Evolutionary conservation across 257 asterid species (phyloP).

Genomic region (Capsicum pubescens): DNA sequence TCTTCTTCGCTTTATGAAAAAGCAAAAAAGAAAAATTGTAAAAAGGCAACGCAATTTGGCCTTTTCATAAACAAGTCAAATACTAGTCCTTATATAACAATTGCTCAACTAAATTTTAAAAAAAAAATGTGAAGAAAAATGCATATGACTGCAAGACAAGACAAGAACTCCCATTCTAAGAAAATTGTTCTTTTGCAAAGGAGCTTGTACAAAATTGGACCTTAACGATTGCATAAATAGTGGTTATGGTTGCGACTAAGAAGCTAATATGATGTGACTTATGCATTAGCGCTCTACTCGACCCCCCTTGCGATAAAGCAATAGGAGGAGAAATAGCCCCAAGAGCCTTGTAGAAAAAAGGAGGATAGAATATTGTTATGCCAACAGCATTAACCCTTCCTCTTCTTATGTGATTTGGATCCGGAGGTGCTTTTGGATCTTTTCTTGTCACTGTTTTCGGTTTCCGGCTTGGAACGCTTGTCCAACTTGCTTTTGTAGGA

Average conservation of each 20-base stretch:
- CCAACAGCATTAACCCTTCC: constrained; percentile 39
- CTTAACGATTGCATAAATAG: constrained; percentile 14
- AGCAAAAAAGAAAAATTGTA: no score
- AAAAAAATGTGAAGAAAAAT: neutral
- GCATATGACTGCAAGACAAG: neutral
- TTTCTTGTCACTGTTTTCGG: constrained; percentile 57
- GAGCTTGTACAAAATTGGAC: constrained; percentile 9
- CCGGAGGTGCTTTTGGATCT: constrained; percentile 56
- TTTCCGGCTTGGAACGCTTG: constrained; percentile 26
- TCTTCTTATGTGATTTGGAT: constrained; percentile 70
- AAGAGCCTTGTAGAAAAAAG: neutral
- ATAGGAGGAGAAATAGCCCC: neutral
- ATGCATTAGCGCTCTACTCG: neutral
- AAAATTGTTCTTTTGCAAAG: neutral
- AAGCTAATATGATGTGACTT: neutral
- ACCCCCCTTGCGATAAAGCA: constrained; percentile 8
- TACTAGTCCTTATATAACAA: neutral
- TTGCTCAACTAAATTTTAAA: neutral
- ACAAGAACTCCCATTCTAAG: no score
- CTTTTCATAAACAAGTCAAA: neutral
- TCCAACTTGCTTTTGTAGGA: constrained; percentile 44
- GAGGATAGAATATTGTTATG: neutral
- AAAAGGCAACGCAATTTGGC: neutral
- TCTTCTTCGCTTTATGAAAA: no score
- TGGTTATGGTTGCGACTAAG: constrained; percentile 3